Evolutionary conservation across 2,329 filamentous ascomycete species (phyloP), one percentile per base, ranked within the genome.

Genomic region (Ploettnerulaceae sp.): DNA sequence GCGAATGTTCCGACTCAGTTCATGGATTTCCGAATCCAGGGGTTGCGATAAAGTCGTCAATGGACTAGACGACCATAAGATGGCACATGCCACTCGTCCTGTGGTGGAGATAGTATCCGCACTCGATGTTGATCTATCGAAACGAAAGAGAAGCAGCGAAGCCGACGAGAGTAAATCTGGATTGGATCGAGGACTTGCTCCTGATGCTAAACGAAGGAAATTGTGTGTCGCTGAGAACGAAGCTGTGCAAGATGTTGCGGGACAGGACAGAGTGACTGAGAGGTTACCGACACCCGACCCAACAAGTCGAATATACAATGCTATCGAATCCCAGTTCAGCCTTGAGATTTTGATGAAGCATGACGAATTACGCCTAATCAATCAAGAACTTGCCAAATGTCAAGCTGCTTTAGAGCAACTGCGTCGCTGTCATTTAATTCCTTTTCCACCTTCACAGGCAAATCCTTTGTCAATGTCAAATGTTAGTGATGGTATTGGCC

Each of bases 331-430:
- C 52, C 86, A 96, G 67, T 84, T 97, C 66, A 87, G 89, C 61
- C 79, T 93, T 56, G 90, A 96, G 70, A 90, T 97, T 43, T 71
- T 97, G 54, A 71, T 94, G 64, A 97, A 96, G 73, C 93, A 98
- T 68, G 82, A 93, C 61, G 93, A 98, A 71, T 71, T 97, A 49
- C 87, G 90, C 47, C 75, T 95, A 57, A 95, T 97, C 66, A 89
- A 97, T 64, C 89, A 95, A 68, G 93, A 97, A 70, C 77, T 97
- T 55, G 91, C 89, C 55, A 97, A 96, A 71, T 96, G 90, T 63
- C 90, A 97, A 70, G 73, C 90, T 54, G 89, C 90, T 8, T 75
- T 97, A 57, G 93, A 98, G 69, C 93, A 97, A 69, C 73, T 98
- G 53, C 86, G 93, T 58, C 83, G 93, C 51, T 96, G 90, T 69